Evolutionary conservation across 352 stramenopile genomes (phyloP).

Genomic region (Pilasporangium apinafurcum): DNA sequence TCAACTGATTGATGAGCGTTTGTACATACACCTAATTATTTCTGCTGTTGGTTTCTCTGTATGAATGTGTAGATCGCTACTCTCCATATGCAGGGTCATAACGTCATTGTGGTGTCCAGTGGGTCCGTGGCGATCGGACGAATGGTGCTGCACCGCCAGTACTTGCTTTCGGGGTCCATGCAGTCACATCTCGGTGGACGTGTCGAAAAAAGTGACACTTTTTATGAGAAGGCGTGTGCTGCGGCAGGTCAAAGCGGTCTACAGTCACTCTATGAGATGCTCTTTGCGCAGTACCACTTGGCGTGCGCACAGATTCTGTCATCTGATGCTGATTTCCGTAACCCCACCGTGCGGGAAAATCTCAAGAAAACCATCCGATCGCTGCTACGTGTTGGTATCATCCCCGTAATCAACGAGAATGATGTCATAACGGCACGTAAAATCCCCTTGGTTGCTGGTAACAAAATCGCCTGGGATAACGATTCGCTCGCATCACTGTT

Average conservation of each 20-base stretch:
- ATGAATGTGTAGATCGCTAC: conserved; percentile 37
- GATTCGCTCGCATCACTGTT: conserved; percentile 79
- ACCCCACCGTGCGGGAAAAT: conserved; percentile 55
- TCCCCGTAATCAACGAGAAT: conserved; percentile 85
- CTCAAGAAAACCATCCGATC: conserved; percentile 55
- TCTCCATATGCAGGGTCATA: conserved; percentile 78
- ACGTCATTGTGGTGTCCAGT: conserved; percentile 80
- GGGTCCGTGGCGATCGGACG: conserved; percentile 73
- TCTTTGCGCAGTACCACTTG: conserved; percentile 82
- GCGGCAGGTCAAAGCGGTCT: conserved; percentile 70
- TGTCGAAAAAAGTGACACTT: conserved; percentile 42
- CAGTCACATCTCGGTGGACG: conserved; percentile 69
- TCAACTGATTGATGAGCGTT: too few species aligned
- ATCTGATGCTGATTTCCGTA: conserved; percentile 72
- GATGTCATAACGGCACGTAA: conserved; percentile 72
- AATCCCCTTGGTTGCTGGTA: conserved; percentile 44
- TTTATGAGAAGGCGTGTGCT: conserved; percentile 69
- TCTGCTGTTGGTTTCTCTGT: not conserved
- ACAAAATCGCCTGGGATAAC: conserved; percentile 81
- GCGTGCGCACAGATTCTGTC: conserved; percentile 77
- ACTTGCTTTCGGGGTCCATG: conserved; percentile 80
- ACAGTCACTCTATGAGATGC: conserved; percentile 83
- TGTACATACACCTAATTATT: too few species aligned
- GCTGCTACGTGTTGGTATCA: conserved; percentile 76
- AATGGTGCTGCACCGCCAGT: conserved; percentile 78